A percentile compares a stretch with the other conserved stretches of the same genome.
Conservation (phyloP, 345 rosid genomes). For the Carallia brachiata region DNA sequence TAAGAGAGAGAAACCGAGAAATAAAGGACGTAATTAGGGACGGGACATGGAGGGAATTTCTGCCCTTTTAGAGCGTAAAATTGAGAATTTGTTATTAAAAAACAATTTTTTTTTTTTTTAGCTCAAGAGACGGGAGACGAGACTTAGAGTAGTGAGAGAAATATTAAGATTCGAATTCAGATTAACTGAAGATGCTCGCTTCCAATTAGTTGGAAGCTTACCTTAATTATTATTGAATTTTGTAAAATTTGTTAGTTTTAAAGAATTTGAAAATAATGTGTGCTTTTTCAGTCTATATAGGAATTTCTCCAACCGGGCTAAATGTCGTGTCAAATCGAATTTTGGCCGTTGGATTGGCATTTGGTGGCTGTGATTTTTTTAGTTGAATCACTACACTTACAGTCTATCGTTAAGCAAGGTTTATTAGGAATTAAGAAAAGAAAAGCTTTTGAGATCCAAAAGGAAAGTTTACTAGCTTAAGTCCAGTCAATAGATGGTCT, state of each 20-base stretch:
- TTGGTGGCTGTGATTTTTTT: slow-evolving; percentile 8
- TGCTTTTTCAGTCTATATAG: neutral
- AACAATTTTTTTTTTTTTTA: too few relatives aligned
- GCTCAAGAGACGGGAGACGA: too few relatives aligned
- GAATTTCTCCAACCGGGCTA: too few relatives aligned
- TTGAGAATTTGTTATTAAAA: neutral
- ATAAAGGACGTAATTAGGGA: neutral
- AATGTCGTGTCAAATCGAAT: neutral
- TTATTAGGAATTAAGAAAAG: neutral
- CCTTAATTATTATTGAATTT: too few relatives aligned
- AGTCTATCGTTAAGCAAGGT: neutral
- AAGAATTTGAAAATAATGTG: too few relatives aligned
- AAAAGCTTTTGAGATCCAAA: neutral
- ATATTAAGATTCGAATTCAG: too few relatives aligned
- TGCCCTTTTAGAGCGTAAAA: neutral
- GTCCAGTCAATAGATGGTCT: neutral
- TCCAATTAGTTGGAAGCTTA: too few relatives aligned
- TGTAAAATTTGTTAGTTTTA: too few relatives aligned
- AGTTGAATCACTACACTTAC: neutral
- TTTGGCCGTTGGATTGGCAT: slow-evolving; percentile 15
- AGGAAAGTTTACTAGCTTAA: neutral
- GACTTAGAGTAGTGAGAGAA: too few relatives aligned
- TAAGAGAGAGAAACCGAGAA: neutral
- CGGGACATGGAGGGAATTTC: neutral
- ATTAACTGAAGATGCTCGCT: too few relatives aligned